Evolutionary conservation across 2,329 filamentous ascomycete species (phyloP).

Genomic region (Boeremia exigua): DNA sequence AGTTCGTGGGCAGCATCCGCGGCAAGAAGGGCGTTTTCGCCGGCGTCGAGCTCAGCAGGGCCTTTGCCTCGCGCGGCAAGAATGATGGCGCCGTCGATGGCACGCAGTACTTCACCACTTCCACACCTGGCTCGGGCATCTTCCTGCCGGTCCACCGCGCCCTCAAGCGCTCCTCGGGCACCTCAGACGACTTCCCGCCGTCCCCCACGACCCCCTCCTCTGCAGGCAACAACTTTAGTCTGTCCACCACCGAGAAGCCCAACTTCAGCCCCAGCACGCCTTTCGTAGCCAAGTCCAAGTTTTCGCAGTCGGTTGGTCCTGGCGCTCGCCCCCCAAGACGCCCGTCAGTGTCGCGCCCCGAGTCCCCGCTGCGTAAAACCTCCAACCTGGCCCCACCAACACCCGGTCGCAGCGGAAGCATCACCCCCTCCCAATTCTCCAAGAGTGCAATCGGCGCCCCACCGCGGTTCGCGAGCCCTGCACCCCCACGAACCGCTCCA

Average conservation of each 20-base stretch:
- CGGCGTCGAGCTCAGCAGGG: slow-evolving; percentile 83
- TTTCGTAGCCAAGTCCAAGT: slow-evolving; percentile 77
- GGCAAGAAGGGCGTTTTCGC: slow-evolving; percentile 93
- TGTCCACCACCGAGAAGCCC: slow-evolving; percentile 60
- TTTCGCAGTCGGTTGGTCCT: slow-evolving; percentile 87
- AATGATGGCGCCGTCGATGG: slow-evolving; percentile 95
- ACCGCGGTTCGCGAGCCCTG: slow-evolving; percentile 66
- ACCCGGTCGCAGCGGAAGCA: slow-evolving; percentile 61
- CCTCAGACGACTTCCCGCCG: slow-evolving; percentile 63
- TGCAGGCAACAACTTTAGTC: slow-evolving; percentile 59
- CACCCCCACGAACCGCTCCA: slow-evolving; percentile 64
- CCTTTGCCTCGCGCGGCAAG: slow-evolving; percentile 85
- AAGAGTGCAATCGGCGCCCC: slow-evolving; percentile 62
- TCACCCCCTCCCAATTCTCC: slow-evolving; percentile 61
- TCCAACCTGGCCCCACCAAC: slow-evolving; percentile 45
- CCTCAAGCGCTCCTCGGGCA: slow-evolving; percentile 67
- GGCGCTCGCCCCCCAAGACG: slow-evolving; percentile 67
- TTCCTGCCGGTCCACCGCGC: slow-evolving; percentile 89
- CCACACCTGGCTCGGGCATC: slow-evolving; percentile 81
- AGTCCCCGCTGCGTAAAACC: slow-evolving; percentile 78
- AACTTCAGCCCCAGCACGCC: slow-evolving; percentile 57
- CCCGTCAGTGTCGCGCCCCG: slow-evolving; percentile 82
- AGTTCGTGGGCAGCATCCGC: slow-evolving; percentile 83
- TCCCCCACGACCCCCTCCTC: slow-evolving; percentile 73
- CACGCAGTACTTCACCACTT: slow-evolving; percentile 79